Conservation (phyloP, 208 protist genomes). For the Acanthamoeba healyi region DNA sequence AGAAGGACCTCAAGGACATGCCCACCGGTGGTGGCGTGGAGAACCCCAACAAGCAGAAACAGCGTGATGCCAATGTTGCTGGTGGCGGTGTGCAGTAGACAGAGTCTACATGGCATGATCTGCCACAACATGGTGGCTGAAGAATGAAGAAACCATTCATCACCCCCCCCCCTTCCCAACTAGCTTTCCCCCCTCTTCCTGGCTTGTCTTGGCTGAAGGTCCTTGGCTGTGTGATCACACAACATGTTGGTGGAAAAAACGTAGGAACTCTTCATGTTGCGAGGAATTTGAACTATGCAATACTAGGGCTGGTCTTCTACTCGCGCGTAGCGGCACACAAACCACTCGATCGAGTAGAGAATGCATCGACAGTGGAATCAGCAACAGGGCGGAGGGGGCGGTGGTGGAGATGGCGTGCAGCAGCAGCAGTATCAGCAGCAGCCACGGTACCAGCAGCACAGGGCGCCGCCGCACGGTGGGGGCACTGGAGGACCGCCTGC, state of each 20-base stretch:
- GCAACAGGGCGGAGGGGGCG: background rate
- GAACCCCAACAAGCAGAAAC: background rate
- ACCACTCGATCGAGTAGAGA: background rate
- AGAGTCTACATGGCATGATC: too few relatives aligned
- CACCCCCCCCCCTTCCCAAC: too few relatives aligned
- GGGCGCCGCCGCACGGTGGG: background rate
- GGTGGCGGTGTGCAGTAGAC: background rate
- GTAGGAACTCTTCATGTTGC: too few relatives aligned
- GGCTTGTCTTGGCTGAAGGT: too few relatives aligned
- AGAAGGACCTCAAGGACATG: background rate
- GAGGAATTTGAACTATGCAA: too few relatives aligned
- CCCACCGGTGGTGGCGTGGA: background rate
- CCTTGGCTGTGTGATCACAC: too few relatives aligned
- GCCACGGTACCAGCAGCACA: background rate
- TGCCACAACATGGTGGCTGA: background rate
- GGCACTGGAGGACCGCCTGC: background rate
- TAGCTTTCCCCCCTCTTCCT: too few relatives aligned
- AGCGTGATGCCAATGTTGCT: background rate
- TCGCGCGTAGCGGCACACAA: too few relatives aligned
- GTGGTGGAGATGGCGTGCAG: background rate
- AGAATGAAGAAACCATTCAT: background rate
- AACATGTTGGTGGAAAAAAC: too few relatives aligned
- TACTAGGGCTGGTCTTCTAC: too few relatives aligned
- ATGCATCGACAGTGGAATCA: background rate
- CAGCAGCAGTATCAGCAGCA: background rate